phyloP scores from a whole-genome alignment of 768 basidiomycete genomes.

The Hygrocybe punicea region DNA sequence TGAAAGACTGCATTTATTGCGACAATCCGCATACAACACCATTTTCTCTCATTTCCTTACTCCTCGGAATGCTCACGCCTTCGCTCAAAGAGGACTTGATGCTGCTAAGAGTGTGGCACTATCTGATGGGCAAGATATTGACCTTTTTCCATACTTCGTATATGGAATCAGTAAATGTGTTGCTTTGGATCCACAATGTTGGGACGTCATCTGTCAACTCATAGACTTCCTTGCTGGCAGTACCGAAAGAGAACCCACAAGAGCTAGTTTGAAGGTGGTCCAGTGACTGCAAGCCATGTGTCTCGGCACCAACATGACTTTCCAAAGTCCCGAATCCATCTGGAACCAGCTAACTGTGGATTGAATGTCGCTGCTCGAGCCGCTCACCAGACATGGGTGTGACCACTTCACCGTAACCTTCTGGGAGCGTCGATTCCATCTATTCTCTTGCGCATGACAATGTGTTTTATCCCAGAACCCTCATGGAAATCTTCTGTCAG shows the following conservation, averaged over 20 bases:
- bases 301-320: neutral
- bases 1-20: conserved; percentile 11
- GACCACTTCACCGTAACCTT: neutral
- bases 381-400: neutral
- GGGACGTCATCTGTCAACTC: conserved; percentile 1
- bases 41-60: neutral
- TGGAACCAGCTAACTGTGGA: neutral
- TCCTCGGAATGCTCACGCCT: neutral
- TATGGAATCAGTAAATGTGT: conserved; percentile 2
- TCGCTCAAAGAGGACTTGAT: neutral
- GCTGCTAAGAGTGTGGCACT: neutral
- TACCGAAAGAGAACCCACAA: neutral
- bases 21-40: neutral
- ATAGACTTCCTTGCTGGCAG: neutral
- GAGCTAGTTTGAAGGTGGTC: neutral
- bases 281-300: neutral
- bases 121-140: neutral
- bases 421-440: neutral
- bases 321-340: neutral
- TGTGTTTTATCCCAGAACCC: neutral
- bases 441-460: neutral
- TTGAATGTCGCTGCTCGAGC: neutral
- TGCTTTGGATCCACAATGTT: conserved; percentile 4
- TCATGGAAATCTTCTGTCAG: neutral
- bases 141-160: conserved; percentile 1